Evolutionary conservation across 345 rosid species (phyloP), one percentile per base, ranked within the genome.

Genomic region (Firmiana major): DNA sequence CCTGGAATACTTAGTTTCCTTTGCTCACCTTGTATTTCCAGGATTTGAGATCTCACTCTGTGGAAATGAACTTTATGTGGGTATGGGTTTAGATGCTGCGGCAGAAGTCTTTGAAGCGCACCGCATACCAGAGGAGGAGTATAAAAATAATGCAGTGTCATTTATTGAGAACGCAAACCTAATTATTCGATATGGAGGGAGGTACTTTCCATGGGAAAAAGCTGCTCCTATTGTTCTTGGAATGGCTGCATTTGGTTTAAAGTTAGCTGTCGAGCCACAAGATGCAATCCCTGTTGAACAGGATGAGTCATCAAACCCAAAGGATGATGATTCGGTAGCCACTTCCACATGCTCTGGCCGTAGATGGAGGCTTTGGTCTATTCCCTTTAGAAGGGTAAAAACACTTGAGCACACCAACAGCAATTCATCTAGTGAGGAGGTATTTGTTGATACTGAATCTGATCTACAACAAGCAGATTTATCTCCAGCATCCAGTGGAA

Each of bases 1-100:
- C 71, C 36, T 74, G 69, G 43, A 67, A 62, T 74, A 57, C 75
- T 79, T 77, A 63, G 57, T 22, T 54, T 85, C 53, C 62, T 34
- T 76, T 17, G 53, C 70, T 78, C 36, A 36, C 77, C 57, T 62
- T 71, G 16, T 75, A 51, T 78, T 80, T 87, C 73, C 88, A 94
- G 98, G 87, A 67, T 83, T 91, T 86, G 94, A 89, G 87, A 83
- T 94, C 83, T 94, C 98, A 74, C 88, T 94, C 26, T 94, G 98
- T 84, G 88, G 90, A 75, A 86, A 87, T 81, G 94, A 91, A 83
- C 90, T 94, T 71, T 83, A 43, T 68, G 78, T 82, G 31, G 93
- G 97, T 58, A 94, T 94, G 93, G 97, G 98, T 72, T 86, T 73
- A 31, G 81, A 77, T 38, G 93, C 98, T 60, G 97, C 98, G 22